Base-by-base conservation (phyloP, 768 basidiomycete species). In the Hypholoma fasciculare region DNA sequence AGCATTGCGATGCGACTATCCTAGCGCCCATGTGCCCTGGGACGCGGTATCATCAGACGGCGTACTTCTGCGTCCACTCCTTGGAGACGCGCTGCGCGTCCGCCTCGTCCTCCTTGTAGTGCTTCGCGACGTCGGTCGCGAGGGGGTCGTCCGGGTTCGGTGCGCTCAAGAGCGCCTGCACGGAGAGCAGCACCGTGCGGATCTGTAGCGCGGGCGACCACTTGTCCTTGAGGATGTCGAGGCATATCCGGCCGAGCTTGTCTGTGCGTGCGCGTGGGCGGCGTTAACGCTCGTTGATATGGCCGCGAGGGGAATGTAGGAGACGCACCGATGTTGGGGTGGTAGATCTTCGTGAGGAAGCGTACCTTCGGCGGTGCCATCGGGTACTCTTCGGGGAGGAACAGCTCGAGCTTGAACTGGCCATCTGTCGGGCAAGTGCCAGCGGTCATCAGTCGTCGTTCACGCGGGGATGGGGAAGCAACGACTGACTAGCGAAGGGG, bases 171-270 rank as follows among this genome's bases (percentile, higher is more conserved):
- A 99, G 80, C n/a, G 97, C 97, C 74, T 99, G 97, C 69, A 99
- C 83, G 40, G 96, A 98, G 51, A 99, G 83, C 57, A 99, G 80
- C 51, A 99, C 97, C 1, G 97, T 99, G 64, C 97, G 89, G 76
- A 99, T 99, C 73, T 99, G 97, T 16, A 99, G 82, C 0, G 97
- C 97, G 17, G 97, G 97, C 9, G 95, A 97, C 97, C 97, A 99
- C 80, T 98, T 98, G 75, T 99, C 97, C 82, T 99, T 99, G 68
- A 99, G 78, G 67, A 99, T 98, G 72, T 99, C 97, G 56, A 99
- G 77, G 74, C 97, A 99, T 75, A 99, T 99, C 17, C 97, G 87
- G 37, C 97, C 97, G 30, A 99, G 89, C 75, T 99, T 99, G 75
- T 99, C 96, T 98, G 30, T 26, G 49, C 44, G 42, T 34, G 59